These are phyloP conservation scores for Colletotrichum chlorophyti DNA, from an alignment of 2,329 filamentous ascomycete species.

Conservation along the genomic window DNA sequence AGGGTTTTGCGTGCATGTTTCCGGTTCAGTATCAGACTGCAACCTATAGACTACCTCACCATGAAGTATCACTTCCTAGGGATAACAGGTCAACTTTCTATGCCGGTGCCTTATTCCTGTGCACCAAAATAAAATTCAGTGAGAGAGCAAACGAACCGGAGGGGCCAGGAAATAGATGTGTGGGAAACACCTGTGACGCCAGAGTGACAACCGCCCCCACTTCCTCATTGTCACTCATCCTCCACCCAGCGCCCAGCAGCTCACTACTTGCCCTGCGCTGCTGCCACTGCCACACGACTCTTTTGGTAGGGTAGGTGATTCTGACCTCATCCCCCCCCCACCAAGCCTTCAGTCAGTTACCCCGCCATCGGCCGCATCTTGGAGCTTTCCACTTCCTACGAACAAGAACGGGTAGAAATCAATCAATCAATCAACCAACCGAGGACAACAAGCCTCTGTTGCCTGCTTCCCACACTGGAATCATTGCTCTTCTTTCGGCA, in stretches of 20 bases:
- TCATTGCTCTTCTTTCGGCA: too few species aligned
- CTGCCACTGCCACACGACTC: background rate
- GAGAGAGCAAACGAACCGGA: too few species aligned
- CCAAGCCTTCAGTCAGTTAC: slow-evolving; percentile 22
- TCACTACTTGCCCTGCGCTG: too few species aligned
- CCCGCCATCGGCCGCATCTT: slow-evolving; percentile 20
- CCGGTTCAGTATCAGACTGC: too few species aligned
- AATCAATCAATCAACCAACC: background rate
- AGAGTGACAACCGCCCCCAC: background rate
- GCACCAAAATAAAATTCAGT: too few species aligned
- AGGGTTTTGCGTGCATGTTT: too few species aligned
- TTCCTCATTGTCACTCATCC: background rate
- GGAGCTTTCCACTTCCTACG: slow-evolving; percentile 2
- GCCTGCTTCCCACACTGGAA: background rate
- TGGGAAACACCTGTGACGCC: background rate
- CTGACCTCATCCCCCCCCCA: slow-evolving; percentile 24
- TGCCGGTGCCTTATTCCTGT: too few species aligned
- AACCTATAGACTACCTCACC: too few species aligned
- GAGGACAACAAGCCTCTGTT: background rate
- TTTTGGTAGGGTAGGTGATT: background rate
- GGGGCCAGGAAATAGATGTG: too few species aligned
- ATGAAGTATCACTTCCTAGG: too few species aligned
- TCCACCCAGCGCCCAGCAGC: background rate
- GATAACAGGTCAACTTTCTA: too few species aligned
- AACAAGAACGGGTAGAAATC: background rate